A percentile compares a stretch with the other conserved stretches of the same genome.
phyloP scores from a whole-genome alignment of 257 asterid species.

The Forsythia viridissima region DNA sequence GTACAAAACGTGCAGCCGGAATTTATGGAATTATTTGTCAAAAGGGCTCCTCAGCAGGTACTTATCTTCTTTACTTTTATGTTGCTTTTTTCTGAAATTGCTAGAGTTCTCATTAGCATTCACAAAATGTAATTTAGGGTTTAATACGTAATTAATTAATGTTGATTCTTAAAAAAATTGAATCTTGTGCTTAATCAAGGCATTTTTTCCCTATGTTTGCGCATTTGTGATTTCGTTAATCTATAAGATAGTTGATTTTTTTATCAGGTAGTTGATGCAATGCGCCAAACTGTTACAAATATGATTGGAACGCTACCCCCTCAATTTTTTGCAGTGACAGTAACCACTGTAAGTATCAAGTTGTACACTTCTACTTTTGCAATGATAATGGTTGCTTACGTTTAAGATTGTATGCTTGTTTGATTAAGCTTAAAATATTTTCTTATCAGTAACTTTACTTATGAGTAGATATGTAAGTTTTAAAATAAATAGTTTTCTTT shows the following conservation, averaged over 20 bases:
- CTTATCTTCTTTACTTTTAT: neutral
- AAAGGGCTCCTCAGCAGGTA: constrained; percentile 96
- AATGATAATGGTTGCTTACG: neutral
- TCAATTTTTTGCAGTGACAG: constrained; percentile 89
- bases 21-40: constrained; percentile 91
- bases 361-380: neutral
- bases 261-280: constrained; percentile 88
- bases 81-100: neutral
- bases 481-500: neutral
- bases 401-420: neutral
- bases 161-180: neutral
- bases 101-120: neutral
- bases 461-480: neutral
- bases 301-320: constrained; percentile 98
- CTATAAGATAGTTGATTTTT: neutral
- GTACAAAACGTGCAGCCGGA: constrained; percentile 96
- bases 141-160: neutral
- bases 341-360: constrained; percentile 67
- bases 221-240: constrained; percentile 8
- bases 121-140: neutral
- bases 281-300: constrained; percentile 97
- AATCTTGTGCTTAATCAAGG: neutral
- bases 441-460: neutral
- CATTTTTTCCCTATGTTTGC: neutral
- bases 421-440: neutral